Base-by-base conservation (phyloP, 331 rosid genomes). In the Telfairia occidentalis region DNA sequence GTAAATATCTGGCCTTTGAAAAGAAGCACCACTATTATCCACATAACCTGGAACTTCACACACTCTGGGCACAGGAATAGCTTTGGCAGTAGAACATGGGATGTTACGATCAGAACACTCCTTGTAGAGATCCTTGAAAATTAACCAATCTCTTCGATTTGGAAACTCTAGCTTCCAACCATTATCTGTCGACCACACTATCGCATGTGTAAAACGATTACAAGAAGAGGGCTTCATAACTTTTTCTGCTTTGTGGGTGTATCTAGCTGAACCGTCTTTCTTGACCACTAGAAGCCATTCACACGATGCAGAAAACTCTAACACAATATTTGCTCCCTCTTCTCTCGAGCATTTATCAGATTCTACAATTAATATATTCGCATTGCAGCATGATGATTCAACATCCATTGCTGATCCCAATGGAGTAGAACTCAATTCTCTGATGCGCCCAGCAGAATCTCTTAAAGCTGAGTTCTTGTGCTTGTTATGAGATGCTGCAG, bases 41-140 rank as follows among this genome's bases (percentile, higher is more conserved):
- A 86, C 90, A 81, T 85, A 86, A 30, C 83, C 87, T 26, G 82
- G 55, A 72, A 88, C 97, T 74, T 83, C 96, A 3, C 66, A 48
- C 9, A 94, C 92, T 18, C 90, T 96, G 34, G 98, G 97, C 61
- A 94, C 96, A 0, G 98, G 98, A 60, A 94, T 91, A 65, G 57
- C 65, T 77, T 87, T 89, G 8, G 76, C 83, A 46, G 61, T 82
- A 55, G 83, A 67, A 58, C 78, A 66, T 35, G 83, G 67, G 16
- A 83, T 77, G 87, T 80, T 87, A 5, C 85, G 86, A 74, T 85
- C 96, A 4, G 83, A 84, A 79, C 97, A 94, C 78, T 83, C 83
- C 85, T 90, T 88, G 87, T 94, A 94, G 5, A 94, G 89, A 79
- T 91, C 90, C 87, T 88, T 94, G 75, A 88, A 94, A 74, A 78